These are phyloP conservation scores for Purshia tridentata DNA, from an alignment of 306 rosid species.

Conservation along the genomic window DNA sequence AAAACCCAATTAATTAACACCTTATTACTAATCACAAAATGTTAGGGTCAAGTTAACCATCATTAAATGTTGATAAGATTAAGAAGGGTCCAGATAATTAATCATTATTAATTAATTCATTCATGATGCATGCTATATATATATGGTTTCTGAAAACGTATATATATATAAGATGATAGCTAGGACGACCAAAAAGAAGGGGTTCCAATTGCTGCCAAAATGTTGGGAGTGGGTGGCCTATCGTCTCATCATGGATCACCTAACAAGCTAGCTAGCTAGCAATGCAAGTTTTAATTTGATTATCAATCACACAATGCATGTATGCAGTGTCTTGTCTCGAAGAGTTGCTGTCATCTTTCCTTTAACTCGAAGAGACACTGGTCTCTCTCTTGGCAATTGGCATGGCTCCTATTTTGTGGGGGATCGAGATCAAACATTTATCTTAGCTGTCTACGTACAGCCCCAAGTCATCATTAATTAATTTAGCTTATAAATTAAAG, in stretches of 20 bases:
- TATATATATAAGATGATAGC: no score
- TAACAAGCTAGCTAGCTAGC: no score
- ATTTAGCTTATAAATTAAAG: neutral
- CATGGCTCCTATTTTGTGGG: slow-evolving; percentile 41
- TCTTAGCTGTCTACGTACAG: slow-evolving; percentile 21
- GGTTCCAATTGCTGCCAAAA: slow-evolving; percentile 34
- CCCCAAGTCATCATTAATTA: slow-evolving; percentile 9
- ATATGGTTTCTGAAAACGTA: neutral
- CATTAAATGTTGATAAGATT: neutral
- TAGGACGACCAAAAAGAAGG: neutral
- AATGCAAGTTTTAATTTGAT: no score
- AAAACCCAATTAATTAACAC: no score
- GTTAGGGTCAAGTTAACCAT: neutral
- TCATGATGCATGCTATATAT: neutral
- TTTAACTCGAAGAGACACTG: slow-evolving; percentile 4
- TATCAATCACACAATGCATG: neutral
- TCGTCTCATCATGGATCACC: neutral
- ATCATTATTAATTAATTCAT: no score
- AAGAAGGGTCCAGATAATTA: no score
- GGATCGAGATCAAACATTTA: slow-evolving; percentile 9
- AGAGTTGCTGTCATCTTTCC: slow-evolving; percentile 26
- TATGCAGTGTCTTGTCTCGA: slow-evolving; percentile 16
- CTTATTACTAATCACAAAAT: no score
- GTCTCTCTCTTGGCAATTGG: neutral
- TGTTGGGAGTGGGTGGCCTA: slow-evolving; percentile 34